Evolutionary conservation across 2,329 filamentous ascomycete genomes (phyloP), one percentile per base, ranked within the genome.

Genomic region (Stromatinia cepivora): DNA sequence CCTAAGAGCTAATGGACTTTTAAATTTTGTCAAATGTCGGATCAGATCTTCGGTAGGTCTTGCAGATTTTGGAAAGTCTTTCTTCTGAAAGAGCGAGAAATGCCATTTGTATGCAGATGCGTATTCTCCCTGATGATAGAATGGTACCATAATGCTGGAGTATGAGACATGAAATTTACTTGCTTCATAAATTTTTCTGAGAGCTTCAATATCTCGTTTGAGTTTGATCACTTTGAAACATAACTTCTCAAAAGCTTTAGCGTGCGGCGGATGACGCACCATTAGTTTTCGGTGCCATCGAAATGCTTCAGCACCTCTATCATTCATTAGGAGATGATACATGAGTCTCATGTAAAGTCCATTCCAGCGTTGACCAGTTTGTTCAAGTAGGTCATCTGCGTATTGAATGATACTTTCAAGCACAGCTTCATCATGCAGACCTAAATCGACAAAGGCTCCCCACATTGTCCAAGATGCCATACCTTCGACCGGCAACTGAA

Each of bases 101-200:
- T 86, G 84, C 82, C 85, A 84, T 25, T 76, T 75, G 11, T 82
- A 73, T 42, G 83, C 82, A 67, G 80, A 75, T 28, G 79, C 73
- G 63, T 79, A 76, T 52, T 79, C 73, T 34, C 80, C 78, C 48
- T 77, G 75, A 9, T 77, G 72, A 73, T 81, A 79, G 2, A 86
- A 74, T 25, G 72, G 71, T 22, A 80, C 76, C 36, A 86, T 79
- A n/a, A 82, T 74, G 34, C 76, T 77, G 3, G 75, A 75, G 72
- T 86, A 86, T 11, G 83, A 78, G 56, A 79, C 79, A 61, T 80
- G 79, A 56, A 79, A 76, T 7, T 77, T 71, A 15, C 77, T 76
- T 15, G 78, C 69, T 25, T 76, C 73, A 72, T 84, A 85, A 31
- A 86, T 80, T 11, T 73, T 74, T 57, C 78, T 79, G 63, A 86